Evolutionary conservation across 23 red algal species (phyloP), one percentile per base, ranked within the genome.

Genomic region (Gracilaria domingensis): DNA sequence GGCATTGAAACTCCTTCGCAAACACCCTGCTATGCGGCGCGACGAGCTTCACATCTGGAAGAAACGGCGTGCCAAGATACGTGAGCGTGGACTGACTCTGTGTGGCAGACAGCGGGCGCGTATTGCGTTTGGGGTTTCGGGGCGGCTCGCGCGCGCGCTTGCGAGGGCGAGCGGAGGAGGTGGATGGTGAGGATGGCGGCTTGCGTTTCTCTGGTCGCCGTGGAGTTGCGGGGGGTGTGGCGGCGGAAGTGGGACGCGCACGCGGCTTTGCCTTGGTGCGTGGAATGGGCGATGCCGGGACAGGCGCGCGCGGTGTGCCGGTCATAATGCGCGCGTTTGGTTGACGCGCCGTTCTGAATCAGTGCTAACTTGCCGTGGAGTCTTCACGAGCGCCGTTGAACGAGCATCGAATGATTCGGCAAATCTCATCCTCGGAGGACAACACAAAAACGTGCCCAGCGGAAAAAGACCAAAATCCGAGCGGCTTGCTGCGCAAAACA

Each of bases 111-210:
- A 37, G 33, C 4, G 67, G 67, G 21, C 67, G 67, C 16, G 35
- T 35, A 35, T 18, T 44, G 21, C 67, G 67, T 16, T 73, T 73
- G 67, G 33, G 20, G 67, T 73, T 37, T 39, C 67, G 33, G 14
- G 67, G 67, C 34, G 9, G 67, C 67, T 73, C 67, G 35, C 67
- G 67, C 4, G 67, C 67, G 35, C 38, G 33, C 20, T 73, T 73
- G 67, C 67, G 67, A n/a, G 67, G 67, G 20, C 67, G 67, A 17
- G 34, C 67, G 34, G 67, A 73, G 16, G 67, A 73, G 59, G 59
- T 30, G 35, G 67, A 73, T 44, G 67, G 67, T 11, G 67, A 73
- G 35, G 67, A 73, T 20, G 67, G 67, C 4, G 35, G 67, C 67
- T 73, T 73, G 35, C 67, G 67, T 35, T 73, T 73, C 28, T 73